Percentiles rank a stretch among this genome's conserved stretches.
Evolutionary conservation across 768 basidiomycete genomes (phyloP).

Genomic region (Lactarius akahatsu): DNA sequence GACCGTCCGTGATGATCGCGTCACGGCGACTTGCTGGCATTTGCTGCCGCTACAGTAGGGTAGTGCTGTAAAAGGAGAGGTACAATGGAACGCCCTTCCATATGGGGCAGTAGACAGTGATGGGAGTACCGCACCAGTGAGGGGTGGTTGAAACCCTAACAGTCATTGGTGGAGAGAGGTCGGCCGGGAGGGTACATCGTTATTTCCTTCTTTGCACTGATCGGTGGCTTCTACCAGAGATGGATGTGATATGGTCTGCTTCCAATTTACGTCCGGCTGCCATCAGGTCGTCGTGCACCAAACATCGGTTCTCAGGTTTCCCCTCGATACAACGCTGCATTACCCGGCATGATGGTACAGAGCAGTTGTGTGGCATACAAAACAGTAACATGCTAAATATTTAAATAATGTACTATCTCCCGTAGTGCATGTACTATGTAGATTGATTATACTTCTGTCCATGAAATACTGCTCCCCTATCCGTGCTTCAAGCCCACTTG

Average conservation of each 20-base stretch:
- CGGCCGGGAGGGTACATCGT: not conserved
- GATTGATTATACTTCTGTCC: not conserved
- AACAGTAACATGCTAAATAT: not conserved
- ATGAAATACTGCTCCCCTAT: not conserved
- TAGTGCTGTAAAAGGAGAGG: not conserved
- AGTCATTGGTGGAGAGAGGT: not conserved
- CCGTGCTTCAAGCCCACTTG: conserved; percentile 64
- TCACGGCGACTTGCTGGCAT: not conserved
- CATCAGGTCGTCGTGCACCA: too few relatives aligned
- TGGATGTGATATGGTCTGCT: not conserved
- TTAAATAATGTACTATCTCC: not conserved
- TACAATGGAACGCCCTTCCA: not conserved
- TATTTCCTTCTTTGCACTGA: not conserved
- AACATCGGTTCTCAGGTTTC: not conserved
- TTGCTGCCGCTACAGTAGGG: not conserved
- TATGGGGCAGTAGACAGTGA: not conserved
- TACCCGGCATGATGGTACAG: not conserved
- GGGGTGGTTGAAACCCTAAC: not conserved
- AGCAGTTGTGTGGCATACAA: not conserved
- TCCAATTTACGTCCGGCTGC: not conserved
- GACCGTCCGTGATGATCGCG: not conserved
- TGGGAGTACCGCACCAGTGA: not conserved
- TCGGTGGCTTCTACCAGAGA: not conserved
- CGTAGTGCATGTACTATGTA: not conserved
- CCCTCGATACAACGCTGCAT: not conserved